These are phyloP conservation scores for Didymella pomorum DNA, from an alignment of 2,329 filamentous ascomycete genomes.

Conservation along the genomic window DNA sequence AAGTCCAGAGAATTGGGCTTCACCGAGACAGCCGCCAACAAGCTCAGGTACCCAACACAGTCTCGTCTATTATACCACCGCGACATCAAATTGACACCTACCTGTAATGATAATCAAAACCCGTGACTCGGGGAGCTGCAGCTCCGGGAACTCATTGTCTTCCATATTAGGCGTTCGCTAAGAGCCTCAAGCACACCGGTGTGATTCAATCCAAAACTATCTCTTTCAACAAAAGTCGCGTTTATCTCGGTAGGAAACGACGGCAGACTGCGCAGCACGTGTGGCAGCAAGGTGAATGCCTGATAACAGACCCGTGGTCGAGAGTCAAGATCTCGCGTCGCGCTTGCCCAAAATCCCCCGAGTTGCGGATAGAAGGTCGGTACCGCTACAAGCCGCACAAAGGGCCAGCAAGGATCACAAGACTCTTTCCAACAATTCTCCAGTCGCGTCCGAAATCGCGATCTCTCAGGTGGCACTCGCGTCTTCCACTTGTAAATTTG, in stretches of 20 bases:
- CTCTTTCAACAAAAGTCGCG: constrained; percentile 5
- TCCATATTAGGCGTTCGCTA: constrained; percentile 13
- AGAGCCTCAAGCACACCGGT: not conserved
- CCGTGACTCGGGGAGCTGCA: constrained; percentile 71
- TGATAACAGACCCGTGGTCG: constrained; percentile 5
- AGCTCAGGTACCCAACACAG: not conserved
- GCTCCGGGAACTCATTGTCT: constrained; percentile 30
- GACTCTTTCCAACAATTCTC: not conserved
- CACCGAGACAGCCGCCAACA: not conserved
- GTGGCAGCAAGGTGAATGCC: constrained; percentile 14
- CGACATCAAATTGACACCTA: constrained; percentile 35
- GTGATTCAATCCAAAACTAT: constrained; percentile 13
- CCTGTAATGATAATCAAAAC: constrained; percentile 92
- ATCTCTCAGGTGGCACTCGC: not conserved
- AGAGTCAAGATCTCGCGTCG: not conserved
- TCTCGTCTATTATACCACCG: not conserved
- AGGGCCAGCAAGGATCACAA: not conserved
- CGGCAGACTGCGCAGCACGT: not conserved
- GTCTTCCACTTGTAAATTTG: not conserved
- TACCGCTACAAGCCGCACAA: constrained; percentile 12
- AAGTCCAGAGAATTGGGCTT: not conserved
- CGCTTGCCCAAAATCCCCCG: constrained; percentile 11
- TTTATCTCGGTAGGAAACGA: not conserved
- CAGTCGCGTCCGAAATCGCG: not conserved
- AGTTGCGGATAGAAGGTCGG: constrained; percentile 6